phyloP scores from a whole-genome alignment of 164 flowering plant genomes.

The Paratinospora sagittata region DNA sequence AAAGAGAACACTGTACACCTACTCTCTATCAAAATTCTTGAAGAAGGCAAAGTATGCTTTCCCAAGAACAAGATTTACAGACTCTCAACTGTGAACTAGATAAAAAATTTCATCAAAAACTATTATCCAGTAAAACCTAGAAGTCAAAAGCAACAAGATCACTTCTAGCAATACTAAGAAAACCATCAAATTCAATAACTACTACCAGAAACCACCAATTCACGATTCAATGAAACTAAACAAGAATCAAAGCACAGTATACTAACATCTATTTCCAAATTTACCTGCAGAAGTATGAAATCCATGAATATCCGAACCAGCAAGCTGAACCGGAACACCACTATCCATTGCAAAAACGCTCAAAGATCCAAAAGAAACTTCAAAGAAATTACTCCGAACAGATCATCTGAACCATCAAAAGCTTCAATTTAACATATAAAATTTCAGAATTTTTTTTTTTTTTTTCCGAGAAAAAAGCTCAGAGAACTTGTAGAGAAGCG shows the following conservation, averaged over 20 bases:
- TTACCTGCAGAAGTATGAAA: conserved; percentile 65
- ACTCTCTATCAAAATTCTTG: too few species aligned
- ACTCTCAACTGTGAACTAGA: neutral
- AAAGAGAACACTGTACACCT: too few species aligned
- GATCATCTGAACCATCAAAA: neutral
- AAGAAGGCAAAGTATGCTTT: neutral
- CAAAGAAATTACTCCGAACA: neutral
- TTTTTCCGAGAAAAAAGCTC: too few species aligned
- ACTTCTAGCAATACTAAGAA: too few species aligned
- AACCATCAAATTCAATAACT: too few species aligned
- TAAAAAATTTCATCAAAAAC: neutral
- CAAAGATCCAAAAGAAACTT: neutral
- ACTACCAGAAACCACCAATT: neutral
- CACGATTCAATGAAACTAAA: neutral
- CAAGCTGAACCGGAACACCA: conserved; percentile 26
- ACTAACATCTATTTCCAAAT: neutral
- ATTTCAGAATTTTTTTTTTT: too few species aligned
- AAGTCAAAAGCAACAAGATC: neutral
- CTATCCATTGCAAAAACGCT: conserved; percentile 17
- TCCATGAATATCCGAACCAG: conserved; percentile 75
- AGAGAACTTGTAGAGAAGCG: neutral
- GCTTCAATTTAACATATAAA: neutral
- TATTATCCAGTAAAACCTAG: neutral
- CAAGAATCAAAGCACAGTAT: neutral
- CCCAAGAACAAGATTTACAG: neutral